Percentiles rank a stretch among this genome's conserved stretches.
Conservation (phyloP, 768 basidiomycete species). For the Phaeotremella skinneri region DNA sequence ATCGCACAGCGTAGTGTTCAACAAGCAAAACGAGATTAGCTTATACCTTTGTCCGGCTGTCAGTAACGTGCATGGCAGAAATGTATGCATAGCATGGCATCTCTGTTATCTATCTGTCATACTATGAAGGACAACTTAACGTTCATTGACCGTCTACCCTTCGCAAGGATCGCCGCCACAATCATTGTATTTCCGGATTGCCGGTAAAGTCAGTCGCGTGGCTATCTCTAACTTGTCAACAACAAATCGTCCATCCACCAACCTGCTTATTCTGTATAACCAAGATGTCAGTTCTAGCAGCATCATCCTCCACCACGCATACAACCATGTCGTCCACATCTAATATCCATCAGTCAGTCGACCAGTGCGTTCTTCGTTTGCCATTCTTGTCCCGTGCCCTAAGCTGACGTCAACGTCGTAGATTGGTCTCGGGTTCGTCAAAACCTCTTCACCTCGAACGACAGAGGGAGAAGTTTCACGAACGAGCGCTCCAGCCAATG, state of each 20-base stretch:
- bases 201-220: background rate
- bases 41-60: no score
- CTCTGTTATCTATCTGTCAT: no score
- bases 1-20: no score
- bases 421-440: slow-evolving; percentile 11
- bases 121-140: no score
- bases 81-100: no score
- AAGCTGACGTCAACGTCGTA: background rate
- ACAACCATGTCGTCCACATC: slow-evolving; percentile 9
- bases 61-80: no score
- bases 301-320: slow-evolving; percentile 3
- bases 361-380: slow-evolving; percentile 22
- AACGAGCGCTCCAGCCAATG: slow-evolving; percentile 35
- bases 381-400: background rate
- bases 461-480: slow-evolving; percentile 37
- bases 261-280: background rate
- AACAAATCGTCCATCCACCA: background rate
- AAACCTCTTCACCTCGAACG: slow-evolving; percentile 26
- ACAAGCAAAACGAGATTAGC: no score
- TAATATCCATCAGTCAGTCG: slow-evolving; percentile 19
- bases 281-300: slow-evolving; percentile 14
- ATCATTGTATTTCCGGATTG: background rate
- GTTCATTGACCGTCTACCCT: background rate
- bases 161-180: slow-evolving; percentile 2
- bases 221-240: background rate